Evolutionary conservation across 176 grass and related monocot species (phyloP).

Genomic region (bread wheat (Triticum aestivum)): DNA sequence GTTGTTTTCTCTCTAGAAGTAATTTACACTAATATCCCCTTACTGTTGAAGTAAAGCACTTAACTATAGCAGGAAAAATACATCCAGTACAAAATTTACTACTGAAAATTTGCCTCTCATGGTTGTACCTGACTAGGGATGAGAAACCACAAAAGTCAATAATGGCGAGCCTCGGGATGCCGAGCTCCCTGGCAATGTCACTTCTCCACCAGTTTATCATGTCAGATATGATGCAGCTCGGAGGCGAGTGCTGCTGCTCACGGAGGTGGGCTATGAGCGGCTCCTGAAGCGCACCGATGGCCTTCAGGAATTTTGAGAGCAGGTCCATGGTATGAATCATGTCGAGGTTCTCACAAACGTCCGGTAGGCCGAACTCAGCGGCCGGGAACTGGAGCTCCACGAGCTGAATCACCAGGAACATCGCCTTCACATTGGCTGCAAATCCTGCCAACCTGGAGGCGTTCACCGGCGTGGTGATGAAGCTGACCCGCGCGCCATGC

Average conservation of each 20-base stretch:
- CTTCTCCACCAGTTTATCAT: slow-evolving; percentile 38
- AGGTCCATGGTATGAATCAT: slow-evolving; percentile 22
- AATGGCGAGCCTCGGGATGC: slow-evolving; percentile 53
- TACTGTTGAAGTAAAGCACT: background rate
- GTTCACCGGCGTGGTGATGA: too few relatives aligned
- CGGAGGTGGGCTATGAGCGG: slow-evolving; percentile 38
- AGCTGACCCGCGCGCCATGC: too few relatives aligned
- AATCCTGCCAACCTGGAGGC: too few relatives aligned
- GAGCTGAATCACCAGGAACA: slow-evolving; percentile 33
- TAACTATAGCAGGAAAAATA: background rate
- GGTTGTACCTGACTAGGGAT: slow-evolving; percentile 38
- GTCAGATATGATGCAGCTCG: slow-evolving; percentile 69
- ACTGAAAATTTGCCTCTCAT: background rate
- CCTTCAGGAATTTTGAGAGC: slow-evolving; percentile 38
- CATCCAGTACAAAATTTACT: background rate
- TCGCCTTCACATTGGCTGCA: background rate
- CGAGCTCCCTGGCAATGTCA: slow-evolving; percentile 55
- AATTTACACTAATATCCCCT: background rate
- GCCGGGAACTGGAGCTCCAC: slow-evolving; percentile 52
- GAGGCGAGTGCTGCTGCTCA: slow-evolving; percentile 6
- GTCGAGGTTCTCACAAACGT: slow-evolving; percentile 59
- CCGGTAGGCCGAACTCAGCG: slow-evolving; percentile 44
- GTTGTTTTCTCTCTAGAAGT: background rate
- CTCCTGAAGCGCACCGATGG: slow-evolving; percentile 39
- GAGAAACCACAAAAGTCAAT: slow-evolving; percentile 45